Base-by-base conservation (phyloP, 108 stramenopile genomes). In the Pseudonitzschia delicatissima region DNA sequence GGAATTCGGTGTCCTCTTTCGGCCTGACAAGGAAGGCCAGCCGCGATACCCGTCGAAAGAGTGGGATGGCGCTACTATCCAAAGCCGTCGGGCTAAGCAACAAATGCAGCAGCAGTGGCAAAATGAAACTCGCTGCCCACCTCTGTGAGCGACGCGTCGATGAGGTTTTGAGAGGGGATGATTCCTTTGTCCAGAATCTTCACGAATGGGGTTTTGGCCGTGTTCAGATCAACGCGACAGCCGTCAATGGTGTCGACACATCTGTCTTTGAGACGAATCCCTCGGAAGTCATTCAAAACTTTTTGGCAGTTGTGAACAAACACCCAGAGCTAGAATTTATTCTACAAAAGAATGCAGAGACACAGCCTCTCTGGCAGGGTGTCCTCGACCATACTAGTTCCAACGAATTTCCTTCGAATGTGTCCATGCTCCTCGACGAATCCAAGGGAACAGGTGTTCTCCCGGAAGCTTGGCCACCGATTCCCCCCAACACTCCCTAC, bases 141-240 rank as follows among this genome's bases (percentile, higher is more conserved):
- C 60, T 97, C 5, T 97, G 96, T 67, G 91, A 90, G 62, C 51
- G 69, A 23, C 77, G 95, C 25, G 95, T 94, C 12, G 91, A 92
- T 51, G 84, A 97, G 72, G 86, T 96, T 13, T 73, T 97, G 26
- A 50, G 49, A 0, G 82, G 82, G 6, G 80, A 93, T 48, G 79
- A 75, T 64, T 31, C 60, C 8, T 97, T 97, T 65, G 39, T 95
- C 13, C 15, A 29, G 11, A 48, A 66, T 37, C 63, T 97, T 15
- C 17, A 57, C 27, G 49, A 44, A 18, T 83, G 83, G 78, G 93
- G 93, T 45, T 97, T 97, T 67, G 51, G 66, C 31, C 80, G 96
- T 27, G 86, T 97, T 6, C 96, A 97, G 77, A 92, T 97, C 71
- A 97, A 97, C 66, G 94, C 96, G 4, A 97, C 96, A 12, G 85